A percentile compares a stretch with the other conserved stretches of the same genome.
phyloP scores from a whole-genome alignment of 192 early-diverging fungal species.

The Backusella psychrophila region DNA sequence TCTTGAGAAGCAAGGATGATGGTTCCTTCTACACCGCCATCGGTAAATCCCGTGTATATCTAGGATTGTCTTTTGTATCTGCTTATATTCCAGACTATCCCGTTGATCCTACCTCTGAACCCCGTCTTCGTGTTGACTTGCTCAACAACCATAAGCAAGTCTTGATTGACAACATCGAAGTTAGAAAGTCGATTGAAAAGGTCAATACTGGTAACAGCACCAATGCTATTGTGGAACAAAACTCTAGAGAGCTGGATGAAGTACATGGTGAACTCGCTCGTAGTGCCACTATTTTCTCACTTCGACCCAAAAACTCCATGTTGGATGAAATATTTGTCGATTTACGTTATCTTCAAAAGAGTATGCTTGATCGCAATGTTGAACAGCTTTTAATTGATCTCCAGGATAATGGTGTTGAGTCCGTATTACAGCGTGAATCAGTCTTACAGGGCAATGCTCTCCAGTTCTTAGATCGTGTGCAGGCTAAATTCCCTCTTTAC shows the following conservation, averaged over 20 bases:
- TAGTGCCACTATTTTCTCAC: constrained; percentile 47
- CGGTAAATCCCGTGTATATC: constrained; percentile 57
- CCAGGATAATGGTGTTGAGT: constrained; percentile 31
- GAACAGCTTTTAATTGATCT: constrained; percentile 44
- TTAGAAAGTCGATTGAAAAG: constrained; percentile 54
- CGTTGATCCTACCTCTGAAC: constrained; percentile 81
- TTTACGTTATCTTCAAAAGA: constrained; percentile 29
- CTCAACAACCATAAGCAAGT: constrained; percentile 52
- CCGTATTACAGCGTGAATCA: constrained; percentile 53
- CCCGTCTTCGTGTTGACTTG: constrained; percentile 62
- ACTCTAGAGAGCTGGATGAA: constrained; percentile 27
- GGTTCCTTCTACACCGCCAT: constrained; percentile 27
- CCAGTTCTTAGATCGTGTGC: constrained; percentile 61
- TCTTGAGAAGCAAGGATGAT: constrained; percentile 1
- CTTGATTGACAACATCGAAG: constrained; percentile 54
- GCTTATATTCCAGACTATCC: constrained; percentile 79
- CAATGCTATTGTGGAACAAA: constrained; percentile 37
- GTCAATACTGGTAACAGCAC: constrained; percentile 59
- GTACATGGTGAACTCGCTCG: constrained; percentile 39
- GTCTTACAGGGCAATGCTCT: constrained; percentile 68
- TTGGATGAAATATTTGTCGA: constrained; percentile 59
- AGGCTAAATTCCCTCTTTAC: constrained; percentile 70
- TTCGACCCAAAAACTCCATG: constrained; percentile 63
- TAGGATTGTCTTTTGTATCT: constrained; percentile 59
- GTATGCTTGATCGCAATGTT: constrained; percentile 39